Evolutionary conservation across 257 asterid genomes (phyloP).

Genomic region (Solanum chiquidenum): DNA sequence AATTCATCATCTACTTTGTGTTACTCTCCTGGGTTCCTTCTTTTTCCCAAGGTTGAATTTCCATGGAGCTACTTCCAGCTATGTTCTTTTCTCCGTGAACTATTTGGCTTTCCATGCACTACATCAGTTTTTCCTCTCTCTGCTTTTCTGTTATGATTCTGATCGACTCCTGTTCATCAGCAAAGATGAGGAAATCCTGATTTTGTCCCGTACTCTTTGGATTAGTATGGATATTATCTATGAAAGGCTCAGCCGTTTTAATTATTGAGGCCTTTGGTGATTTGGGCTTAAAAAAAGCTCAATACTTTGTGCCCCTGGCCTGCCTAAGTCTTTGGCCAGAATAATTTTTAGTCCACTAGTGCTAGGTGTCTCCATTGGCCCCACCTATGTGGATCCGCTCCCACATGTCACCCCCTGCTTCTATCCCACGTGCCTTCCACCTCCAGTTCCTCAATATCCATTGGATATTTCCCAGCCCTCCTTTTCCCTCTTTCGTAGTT

Average conservation of each 20-base stretch:
- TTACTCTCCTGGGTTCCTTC: background rate
- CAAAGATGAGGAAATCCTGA: background rate
- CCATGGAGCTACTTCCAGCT: background rate
- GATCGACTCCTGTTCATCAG: background rate
- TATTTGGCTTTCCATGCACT: background rate
- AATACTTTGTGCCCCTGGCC: background rate
- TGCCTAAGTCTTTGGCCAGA: background rate
- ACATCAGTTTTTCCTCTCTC: background rate
- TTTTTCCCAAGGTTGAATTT: background rate
- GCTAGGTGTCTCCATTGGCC: background rate
- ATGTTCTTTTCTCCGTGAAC: background rate
- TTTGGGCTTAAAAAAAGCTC: background rate
- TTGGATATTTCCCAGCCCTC: background rate
- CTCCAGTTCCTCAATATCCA: background rate
- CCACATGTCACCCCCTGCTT: background rate
- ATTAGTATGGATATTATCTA: background rate
- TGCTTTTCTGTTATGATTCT: background rate
- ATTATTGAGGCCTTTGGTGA: background rate
- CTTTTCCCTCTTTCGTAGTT: background rate
- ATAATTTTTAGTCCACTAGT: background rate
- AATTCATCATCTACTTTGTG: background rate
- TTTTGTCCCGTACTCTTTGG: background rate
- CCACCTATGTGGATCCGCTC: background rate
- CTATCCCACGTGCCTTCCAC: background rate
- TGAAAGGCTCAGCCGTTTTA: background rate